A percentile compares a stretch with the other conserved stretches of the same genome.
Conservation (phyloP, 768 basidiomycete species). For the Amanita phalloides region DNA sequence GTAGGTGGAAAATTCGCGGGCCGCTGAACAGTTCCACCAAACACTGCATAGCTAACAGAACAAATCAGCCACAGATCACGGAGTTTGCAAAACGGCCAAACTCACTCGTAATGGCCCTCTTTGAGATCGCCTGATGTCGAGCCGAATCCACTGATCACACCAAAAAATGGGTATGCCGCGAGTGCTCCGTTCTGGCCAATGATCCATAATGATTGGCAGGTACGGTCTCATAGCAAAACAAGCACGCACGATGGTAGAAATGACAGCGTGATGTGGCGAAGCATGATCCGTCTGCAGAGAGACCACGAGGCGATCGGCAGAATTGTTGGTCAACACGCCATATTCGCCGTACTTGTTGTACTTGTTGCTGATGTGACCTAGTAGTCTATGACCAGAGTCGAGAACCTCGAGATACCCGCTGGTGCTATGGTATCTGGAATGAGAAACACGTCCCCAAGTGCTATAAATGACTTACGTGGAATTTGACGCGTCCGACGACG, state of each 20-base stretch:
- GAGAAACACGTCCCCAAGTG: background rate
- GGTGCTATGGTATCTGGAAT: background rate
- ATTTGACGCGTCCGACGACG: background rate
- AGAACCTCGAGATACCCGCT: background rate
- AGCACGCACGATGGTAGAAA: slow-evolving; percentile 2
- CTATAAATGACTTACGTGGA: background rate
- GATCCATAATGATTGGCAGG: no score
- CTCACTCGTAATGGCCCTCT: background rate
- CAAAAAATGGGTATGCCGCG: slow-evolving; percentile 4
- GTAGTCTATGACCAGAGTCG: background rate
- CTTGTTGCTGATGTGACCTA: slow-evolving; percentile 1
- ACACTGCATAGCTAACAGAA: background rate
- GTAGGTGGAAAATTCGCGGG: background rate
- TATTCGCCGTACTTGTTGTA: slow-evolving; percentile 4
- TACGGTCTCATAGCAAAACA: background rate
- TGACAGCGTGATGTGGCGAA: background rate
- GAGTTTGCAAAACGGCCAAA: background rate
- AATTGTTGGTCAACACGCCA: background rate
- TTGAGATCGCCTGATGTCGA: background rate
- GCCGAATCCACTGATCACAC: background rate
- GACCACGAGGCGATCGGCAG: background rate
- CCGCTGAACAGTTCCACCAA: background rate
- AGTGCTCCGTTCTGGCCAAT: slow-evolving; percentile 2
- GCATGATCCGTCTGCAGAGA: background rate
- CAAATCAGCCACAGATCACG: background rate